Evolutionary conservation across 2,329 filamentous ascomycete species (phyloP).

Genomic region (Aotearoamyces nothofagi): DNA sequence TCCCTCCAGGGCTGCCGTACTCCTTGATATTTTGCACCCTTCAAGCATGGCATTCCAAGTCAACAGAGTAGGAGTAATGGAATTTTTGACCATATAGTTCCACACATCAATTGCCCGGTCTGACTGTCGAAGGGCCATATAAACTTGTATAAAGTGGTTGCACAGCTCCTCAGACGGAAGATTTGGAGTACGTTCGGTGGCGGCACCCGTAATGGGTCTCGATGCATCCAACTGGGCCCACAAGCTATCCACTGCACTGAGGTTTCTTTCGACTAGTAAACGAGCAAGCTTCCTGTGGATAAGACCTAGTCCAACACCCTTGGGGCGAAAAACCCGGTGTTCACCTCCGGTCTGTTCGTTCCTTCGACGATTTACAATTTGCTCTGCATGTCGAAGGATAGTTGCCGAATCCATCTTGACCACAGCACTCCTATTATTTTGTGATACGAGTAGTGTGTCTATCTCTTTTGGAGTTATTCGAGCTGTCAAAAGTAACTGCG

Average conservation of each 20-base stretch:
- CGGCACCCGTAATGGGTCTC: neutral
- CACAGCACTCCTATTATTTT: neutral
- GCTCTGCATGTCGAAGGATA: neutral
- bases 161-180: slow-evolving; percentile 17
- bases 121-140: slow-evolving; percentile 26
- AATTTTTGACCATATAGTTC: slow-evolving; percentile 37
- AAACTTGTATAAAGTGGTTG: slow-evolving; percentile 29
- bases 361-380: neutral
- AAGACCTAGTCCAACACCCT: neutral
- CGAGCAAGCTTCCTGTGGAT: neutral
- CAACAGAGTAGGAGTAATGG: slow-evolving; percentile 40
- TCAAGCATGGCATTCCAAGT: slow-evolving; percentile 63
- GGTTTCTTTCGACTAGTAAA: neutral
- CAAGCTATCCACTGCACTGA: neutral
- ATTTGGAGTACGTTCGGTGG: neutral
- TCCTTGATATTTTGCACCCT: slow-evolving; percentile 47
- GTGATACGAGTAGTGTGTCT: neutral
- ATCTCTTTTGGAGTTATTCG: neutral
- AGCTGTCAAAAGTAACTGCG: neutral
- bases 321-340: neutral
- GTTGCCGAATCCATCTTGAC: neutral
- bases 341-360: neutral
- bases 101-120: slow-evolving; percentile 34
- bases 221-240: neutral
- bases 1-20: slow-evolving; percentile 41